Conservation (phyloP, 129 eudicot genomes). For the Cynara cardunculus region DNA sequence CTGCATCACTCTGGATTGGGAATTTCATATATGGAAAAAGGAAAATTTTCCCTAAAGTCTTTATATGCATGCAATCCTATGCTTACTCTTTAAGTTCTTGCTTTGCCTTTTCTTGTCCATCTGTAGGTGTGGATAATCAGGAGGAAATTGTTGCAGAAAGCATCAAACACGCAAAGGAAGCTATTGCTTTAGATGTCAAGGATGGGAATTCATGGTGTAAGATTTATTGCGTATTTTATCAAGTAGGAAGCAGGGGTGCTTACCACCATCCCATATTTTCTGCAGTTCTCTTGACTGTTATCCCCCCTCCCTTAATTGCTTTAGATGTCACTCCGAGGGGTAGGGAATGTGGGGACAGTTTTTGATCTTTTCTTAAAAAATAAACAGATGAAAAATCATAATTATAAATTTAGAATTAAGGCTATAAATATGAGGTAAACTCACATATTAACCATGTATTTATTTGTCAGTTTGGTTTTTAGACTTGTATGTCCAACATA, state of each 20-base stretch:
- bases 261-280: background rate
- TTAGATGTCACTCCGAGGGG: no score
- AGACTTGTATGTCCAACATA: no score
- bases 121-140: slow-evolving; percentile 66
- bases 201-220: slow-evolving; percentile 99
- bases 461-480: no score
- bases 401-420: no score
- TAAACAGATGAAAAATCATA: no score
- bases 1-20: no score
- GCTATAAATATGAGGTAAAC: no score
- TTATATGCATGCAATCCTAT: background rate
- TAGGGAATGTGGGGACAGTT: no score
- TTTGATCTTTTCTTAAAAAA: no score
- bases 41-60: background rate
- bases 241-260: background rate
- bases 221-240: slow-evolving; percentile 17
- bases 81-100: background rate
- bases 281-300: background rate
- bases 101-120: slow-evolving; percentile 2
- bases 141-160: slow-evolving; percentile 78
- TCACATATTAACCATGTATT: no score
- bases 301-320: no score
- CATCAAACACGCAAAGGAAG: slow-evolving; percentile 92
- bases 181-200: slow-evolving; percentile 83
- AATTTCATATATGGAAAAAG: no score